These are phyloP conservation scores for Cyclotella distinguenda DNA, from an alignment of 108 stramenopile genomes.

Conservation along the genomic window DNA sequence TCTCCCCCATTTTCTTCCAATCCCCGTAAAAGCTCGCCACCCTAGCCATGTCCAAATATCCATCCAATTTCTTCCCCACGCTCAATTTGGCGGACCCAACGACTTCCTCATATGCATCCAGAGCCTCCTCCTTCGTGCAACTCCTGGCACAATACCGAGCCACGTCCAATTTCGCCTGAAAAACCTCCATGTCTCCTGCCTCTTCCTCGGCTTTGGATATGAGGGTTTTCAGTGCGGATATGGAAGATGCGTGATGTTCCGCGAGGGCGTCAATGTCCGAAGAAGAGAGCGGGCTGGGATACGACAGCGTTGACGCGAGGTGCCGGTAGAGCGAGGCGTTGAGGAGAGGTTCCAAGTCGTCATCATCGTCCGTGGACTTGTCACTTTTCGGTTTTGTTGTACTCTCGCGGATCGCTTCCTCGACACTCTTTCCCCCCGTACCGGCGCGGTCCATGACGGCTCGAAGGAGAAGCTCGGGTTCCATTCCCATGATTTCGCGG, in stretches of 20 bases:
- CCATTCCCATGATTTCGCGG: constrained; percentile 19
- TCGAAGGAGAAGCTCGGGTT: constrained; percentile 37
- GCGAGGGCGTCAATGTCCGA: constrained; percentile 51
- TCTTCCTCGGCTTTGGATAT: constrained; percentile 84
- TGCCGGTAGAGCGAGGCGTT: constrained; percentile 70
- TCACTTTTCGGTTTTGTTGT: constrained; percentile 1
- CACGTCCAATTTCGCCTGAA: constrained; percentile 83
- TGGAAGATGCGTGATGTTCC: constrained; percentile 42
- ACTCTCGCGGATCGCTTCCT: constrained; percentile 27
- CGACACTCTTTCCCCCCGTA: constrained; percentile 32
- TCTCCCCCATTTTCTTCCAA: constrained; percentile 54
- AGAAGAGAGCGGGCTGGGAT: constrained; percentile 17
- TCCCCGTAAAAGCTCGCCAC: constrained; percentile 87
- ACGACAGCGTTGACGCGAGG: constrained; percentile 38
- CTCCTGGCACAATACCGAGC: constrained; percentile 90
- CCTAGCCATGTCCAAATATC: constrained; percentile 87
- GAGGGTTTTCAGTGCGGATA: constrained; percentile 53
- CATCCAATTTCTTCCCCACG: constrained; percentile 96
- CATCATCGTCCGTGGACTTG: background rate
- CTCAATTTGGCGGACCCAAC: constrained; percentile 84
- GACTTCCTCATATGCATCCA: constrained; percentile 82
- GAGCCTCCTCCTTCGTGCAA: constrained; percentile 74
- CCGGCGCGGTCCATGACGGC: constrained; percentile 54
- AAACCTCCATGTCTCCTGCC: constrained; percentile 97
- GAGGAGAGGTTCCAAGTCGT: constrained; percentile 40